Evolutionary conservation across 2,329 filamentous ascomycete species (phyloP), one percentile per base, ranked within the genome.

Genomic region (Magnaporthiopsis incrustans): DNA sequence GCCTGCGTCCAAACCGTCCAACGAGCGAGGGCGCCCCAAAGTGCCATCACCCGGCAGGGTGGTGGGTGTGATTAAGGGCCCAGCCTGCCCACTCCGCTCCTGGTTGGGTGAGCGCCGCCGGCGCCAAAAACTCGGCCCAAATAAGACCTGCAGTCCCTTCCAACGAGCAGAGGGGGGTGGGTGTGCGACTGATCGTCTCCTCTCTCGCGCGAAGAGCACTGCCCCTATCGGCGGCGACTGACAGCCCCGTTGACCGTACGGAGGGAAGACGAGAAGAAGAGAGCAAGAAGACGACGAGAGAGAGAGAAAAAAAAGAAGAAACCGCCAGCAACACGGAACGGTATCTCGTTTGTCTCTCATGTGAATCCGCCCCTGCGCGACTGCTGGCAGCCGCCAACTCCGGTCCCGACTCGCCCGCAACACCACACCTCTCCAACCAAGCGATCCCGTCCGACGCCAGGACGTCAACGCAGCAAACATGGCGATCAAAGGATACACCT

Each of bases 401-500:
- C 44, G 44, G 44, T 32, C 26, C 58, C 58, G 10, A n/a, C n/a
- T 26, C 35, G n/a, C 8, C 32, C n/a, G 22, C 59, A 10, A 25
- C 33, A 38, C 18, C 30, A n/a, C 30, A 6, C 2, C 4, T 4
- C 22, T 18, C 44, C 5, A 22, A 53, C 44, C 22, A 25, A n/a
- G 44, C 2, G 22, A 53, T 25, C 44, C 44, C 44, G 22, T 11
- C 44, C 44, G 44, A 10, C 44, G 44, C 44, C n/a, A 11, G 22
- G 44, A 53, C 44, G 11, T 25, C 18, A 25, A n/a, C 44, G 44
- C 44, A 25, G 44, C 22, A 53, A 22, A n/a, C 59, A 79, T 79
- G 77, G 71, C 69, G 60, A 56, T 62, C 44, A 62, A 62, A n/a
- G 60, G 60, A n/a, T 86, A 86, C 72, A 78, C 76, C 75, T 80